phyloP scores from a whole-genome alignment of 2,329 filamentous ascomycete genomes.

The Hortaea werneckii region DNA sequence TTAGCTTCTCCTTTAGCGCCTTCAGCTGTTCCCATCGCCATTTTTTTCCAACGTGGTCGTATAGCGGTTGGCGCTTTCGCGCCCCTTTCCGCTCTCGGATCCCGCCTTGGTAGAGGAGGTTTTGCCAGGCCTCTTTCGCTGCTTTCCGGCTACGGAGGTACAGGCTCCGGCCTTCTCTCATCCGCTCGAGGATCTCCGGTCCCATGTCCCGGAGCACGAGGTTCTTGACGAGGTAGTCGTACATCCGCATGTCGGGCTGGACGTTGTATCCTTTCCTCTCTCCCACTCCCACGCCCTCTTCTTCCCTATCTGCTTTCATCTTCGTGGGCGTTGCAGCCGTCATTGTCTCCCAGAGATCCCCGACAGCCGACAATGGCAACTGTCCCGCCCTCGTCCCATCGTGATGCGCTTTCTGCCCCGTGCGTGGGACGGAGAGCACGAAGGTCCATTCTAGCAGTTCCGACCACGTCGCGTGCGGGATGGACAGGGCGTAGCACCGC shows the following conservation, averaged over 20 bases:
- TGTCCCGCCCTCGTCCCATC: slow-evolving; percentile 22
- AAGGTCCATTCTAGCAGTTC: slow-evolving; percentile 59
- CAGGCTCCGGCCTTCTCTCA: slow-evolving; percentile 14
- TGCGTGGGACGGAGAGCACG: slow-evolving; percentile 38
- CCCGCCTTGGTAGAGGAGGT: background rate
- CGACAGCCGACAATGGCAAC: slow-evolving; percentile 37
- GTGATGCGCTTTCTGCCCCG: slow-evolving; percentile 21
- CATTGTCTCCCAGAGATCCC: slow-evolving; percentile 51
- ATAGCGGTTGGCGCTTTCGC: background rate
- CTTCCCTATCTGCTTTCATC: too few species aligned
- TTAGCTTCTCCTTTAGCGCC: background rate
- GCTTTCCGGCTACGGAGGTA: slow-evolving; percentile 1
- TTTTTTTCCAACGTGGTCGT: background rate
- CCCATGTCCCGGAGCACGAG: slow-evolving; percentile 8
- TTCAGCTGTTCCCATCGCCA: background rate
- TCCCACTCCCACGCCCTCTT: too few species aligned
- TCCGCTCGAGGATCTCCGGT: slow-evolving; percentile 12
- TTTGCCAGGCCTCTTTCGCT: background rate
- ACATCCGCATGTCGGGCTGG: slow-evolving; percentile 48
- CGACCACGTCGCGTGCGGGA: slow-evolving; percentile 52
- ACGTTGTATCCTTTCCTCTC: too few species aligned
- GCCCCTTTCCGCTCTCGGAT: background rate
- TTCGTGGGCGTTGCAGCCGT: slow-evolving; percentile 34
- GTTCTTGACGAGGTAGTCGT: slow-evolving; percentile 29
- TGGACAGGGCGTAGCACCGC: slow-evolving; percentile 45